These are phyloP conservation scores for Lichtheimia ornata DNA, from an alignment of 371 early-diverging fungal genomes.

Conservation along the genomic window DNA sequence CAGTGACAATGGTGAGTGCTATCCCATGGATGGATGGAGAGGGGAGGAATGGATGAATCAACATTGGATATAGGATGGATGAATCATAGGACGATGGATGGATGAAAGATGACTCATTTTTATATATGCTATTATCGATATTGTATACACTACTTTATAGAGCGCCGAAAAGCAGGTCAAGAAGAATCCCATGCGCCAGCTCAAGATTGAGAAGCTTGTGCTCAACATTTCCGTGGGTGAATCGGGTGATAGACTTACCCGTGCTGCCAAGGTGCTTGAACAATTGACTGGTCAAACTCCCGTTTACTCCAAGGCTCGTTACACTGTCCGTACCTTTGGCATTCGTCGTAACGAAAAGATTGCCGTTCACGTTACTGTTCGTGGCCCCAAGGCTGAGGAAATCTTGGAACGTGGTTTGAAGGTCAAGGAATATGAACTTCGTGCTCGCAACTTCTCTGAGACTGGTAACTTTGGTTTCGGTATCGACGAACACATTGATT, in stretches of 20 bases:
- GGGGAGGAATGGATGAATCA: not conserved
- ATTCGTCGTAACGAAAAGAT: constrained; percentile 99
- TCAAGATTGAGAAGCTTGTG: constrained; percentile 99
- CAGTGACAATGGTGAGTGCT: constrained; percentile 3
- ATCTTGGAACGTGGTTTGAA: constrained; percentile 99
- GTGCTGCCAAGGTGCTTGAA: constrained; percentile 99
- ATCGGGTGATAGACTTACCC: constrained; percentile 98
- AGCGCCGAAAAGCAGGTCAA: constrained; percentile 37
- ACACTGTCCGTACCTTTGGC: constrained; percentile 99
- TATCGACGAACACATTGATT: constrained; percentile 99
- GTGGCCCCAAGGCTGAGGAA: constrained; percentile 86
- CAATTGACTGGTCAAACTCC: constrained; percentile 99
- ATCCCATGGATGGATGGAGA: not conserved
- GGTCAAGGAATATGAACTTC: constrained; percentile 99
- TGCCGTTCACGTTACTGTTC: constrained; percentile 98
- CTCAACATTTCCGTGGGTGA: constrained; percentile 99
- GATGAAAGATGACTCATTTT: not conserved
- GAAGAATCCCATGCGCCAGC: constrained; percentile 95
- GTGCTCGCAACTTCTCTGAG: constrained; percentile 92
- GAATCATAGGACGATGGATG: constrained; percentile 8
- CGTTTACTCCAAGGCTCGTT: constrained; percentile 99
- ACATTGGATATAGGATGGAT: constrained; percentile 2
- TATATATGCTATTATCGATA: not conserved
- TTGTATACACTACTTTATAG: not conserved
- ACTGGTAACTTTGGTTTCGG: constrained; percentile 99